phyloP scores from a whole-genome alignment of 1,284 basidiomycete species.

The Marasmius tenuissimus region DNA sequence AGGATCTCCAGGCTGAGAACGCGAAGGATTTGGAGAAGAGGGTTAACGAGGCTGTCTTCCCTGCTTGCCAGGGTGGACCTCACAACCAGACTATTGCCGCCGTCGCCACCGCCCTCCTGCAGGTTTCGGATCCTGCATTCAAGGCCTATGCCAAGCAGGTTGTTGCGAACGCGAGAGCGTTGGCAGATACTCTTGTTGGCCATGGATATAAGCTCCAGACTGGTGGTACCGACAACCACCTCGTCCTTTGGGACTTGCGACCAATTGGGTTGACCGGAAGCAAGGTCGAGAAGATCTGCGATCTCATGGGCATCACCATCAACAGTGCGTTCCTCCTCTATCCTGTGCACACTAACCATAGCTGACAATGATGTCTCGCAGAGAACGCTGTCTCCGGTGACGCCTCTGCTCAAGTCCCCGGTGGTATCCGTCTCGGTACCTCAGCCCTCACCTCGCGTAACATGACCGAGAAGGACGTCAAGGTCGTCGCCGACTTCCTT shows the following conservation, averaged over 20 bases:
- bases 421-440: slow-evolving; percentile 96
- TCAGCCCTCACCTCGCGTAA: slow-evolving; percentile 94
- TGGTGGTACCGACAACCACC: slow-evolving; percentile 95
- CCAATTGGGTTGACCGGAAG: slow-evolving; percentile 94
- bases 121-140: slow-evolving; percentile 90
- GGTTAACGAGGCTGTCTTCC: slow-evolving; percentile 99
- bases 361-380: slow-evolving; percentile 28
- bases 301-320: slow-evolving; percentile 93
- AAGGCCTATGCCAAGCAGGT: slow-evolving; percentile 95
- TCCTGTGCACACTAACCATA: background rate
- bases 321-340: slow-evolving; percentile 66
- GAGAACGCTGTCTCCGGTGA: slow-evolving; percentile 98
- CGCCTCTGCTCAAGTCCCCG: slow-evolving; percentile 92
- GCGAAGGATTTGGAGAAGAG: slow-evolving; percentile 88
- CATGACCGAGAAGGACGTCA: slow-evolving; percentile 88
- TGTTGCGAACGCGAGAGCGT: slow-evolving; percentile 81
- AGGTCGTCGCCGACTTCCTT: slow-evolving; percentile 87
- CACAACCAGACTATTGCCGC: slow-evolving; percentile 99
- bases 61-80: slow-evolving; percentile 99
- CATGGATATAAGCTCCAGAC: slow-evolving; percentile 97
- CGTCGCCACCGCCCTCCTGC: slow-evolving; percentile 93
- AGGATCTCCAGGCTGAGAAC: slow-evolving; percentile 70
- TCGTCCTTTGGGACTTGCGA: slow-evolving; percentile 97
- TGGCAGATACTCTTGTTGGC: slow-evolving; percentile 70
- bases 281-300: slow-evolving; percentile 99